These are phyloP conservation scores for Lactarius sp. DNA, from an alignment of 768 basidiomycete species.

Conservation along the genomic window DNA sequence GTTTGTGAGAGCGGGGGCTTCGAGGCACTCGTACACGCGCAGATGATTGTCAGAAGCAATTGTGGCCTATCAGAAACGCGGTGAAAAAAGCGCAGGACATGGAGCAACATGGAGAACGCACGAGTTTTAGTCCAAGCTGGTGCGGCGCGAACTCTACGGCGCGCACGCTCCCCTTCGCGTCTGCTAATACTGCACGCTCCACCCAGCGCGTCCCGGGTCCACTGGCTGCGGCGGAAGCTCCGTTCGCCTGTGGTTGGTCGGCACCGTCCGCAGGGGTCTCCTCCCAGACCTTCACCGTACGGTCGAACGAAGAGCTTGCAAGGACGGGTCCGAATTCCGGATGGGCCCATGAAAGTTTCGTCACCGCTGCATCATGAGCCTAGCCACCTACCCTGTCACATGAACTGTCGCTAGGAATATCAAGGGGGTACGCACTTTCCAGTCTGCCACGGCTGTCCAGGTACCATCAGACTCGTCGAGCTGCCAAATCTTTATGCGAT, in stretches of 20 bases:
- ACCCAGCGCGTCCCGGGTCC: slow-evolving; percentile 50
- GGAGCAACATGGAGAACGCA: slow-evolving; percentile 35
- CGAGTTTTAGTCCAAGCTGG: slow-evolving; percentile 84
- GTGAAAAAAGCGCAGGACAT: background rate
- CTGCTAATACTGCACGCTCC: slow-evolving; percentile 68
- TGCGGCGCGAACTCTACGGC: slow-evolving; percentile 84
- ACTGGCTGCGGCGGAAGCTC: slow-evolving; percentile 20
- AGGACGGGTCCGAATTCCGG: slow-evolving; percentile 88
- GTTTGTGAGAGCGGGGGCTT: slow-evolving; percentile 61
- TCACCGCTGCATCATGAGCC: slow-evolving; percentile 94
- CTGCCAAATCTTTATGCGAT: slow-evolving; percentile 85
- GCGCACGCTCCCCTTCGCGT: slow-evolving; percentile 82
- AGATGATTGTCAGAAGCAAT: slow-evolving; percentile 85
- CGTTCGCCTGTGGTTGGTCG: slow-evolving; percentile 31
- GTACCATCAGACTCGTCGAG: slow-evolving; percentile 65
- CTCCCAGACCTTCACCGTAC: slow-evolving; percentile 92
- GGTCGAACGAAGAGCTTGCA: slow-evolving; percentile 84
- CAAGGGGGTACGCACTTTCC: slow-evolving; percentile 59
- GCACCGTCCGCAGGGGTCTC: slow-evolving; percentile 39
- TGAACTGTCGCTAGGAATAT: background rate
- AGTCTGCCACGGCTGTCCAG: slow-evolving; percentile 82
- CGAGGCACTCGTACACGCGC: slow-evolving; percentile 86
- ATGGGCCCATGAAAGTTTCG: slow-evolving; percentile 84
- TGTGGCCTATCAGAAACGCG: slow-evolving; percentile 53
- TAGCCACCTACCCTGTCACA: slow-evolving; percentile 31